These are phyloP conservation scores for Saitoella complicata DNA, from an alignment of 805 yeast species.

Conservation along the genomic window DNA sequence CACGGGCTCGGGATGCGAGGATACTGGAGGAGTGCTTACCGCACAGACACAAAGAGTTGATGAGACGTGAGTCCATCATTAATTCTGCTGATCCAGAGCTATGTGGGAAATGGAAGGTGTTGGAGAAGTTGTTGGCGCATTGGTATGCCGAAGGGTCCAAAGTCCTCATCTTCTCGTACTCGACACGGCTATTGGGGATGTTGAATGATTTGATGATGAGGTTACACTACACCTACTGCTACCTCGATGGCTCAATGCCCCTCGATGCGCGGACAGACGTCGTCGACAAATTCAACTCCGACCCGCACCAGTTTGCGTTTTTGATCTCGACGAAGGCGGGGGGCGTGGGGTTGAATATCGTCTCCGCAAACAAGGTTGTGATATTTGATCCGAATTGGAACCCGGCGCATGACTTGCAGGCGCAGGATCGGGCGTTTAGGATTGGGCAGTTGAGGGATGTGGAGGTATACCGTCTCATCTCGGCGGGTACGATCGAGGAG, in stretches of 20 bases:
- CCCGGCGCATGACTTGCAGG: slow-evolving; percentile 12
- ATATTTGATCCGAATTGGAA: slow-evolving; percentile 11
- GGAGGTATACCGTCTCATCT: slow-evolving; percentile 9
- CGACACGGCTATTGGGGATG: slow-evolving; percentile 7
- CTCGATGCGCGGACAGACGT: slow-evolving; percentile 7
- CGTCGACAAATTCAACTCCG: slow-evolving; percentile 6
- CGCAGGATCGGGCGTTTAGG: slow-evolving; percentile 10
- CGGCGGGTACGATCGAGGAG: slow-evolving; percentile 10
- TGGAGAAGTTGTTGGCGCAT: slow-evolving; percentile 2
- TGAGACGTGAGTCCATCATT: slow-evolving; percentile 4
- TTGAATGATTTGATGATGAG: slow-evolving; percentile 4
- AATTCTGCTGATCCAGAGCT: slow-evolving; percentile 9
- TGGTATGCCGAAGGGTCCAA: slow-evolving; percentile 7
- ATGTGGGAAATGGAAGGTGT: slow-evolving; percentile 10
- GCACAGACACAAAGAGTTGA: slow-evolving; percentile 1
- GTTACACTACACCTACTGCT: slow-evolving; percentile 5
- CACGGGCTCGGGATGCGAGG: background rate
- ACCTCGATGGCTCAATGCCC: slow-evolving; percentile 7
- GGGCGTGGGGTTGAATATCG: slow-evolving; percentile 10
- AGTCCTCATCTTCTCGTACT: slow-evolving; percentile 9
- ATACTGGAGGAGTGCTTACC: slow-evolving; percentile 7
- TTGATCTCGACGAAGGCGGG: slow-evolving; percentile 10
- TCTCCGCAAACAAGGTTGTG: slow-evolving; percentile 9
- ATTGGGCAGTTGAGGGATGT: slow-evolving; percentile 11
- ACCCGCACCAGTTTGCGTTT: slow-evolving; percentile 6